A percentile compares a stretch with the other conserved stretches of the same genome.
Conservation (phyloP, 2,329 filamentous ascomycete genomes). For the Aspergillus alliaceus region DNA sequence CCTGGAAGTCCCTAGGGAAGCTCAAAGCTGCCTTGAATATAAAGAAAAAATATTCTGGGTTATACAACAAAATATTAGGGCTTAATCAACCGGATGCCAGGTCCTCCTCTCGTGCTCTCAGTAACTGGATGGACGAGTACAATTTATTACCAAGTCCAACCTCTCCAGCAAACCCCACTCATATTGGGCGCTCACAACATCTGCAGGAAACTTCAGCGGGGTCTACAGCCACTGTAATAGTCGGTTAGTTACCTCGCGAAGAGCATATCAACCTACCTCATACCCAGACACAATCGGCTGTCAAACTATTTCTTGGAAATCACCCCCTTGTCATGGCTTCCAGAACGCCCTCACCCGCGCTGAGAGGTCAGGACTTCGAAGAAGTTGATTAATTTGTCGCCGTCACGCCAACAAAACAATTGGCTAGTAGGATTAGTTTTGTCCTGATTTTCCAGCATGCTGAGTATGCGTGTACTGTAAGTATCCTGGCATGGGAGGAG, state of each 20-base stretch:
- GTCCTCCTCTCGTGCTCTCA: neutral
- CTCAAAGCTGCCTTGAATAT: neutral
- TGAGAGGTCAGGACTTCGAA: too few species aligned
- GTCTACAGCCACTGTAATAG: neutral
- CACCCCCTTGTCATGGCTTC: neutral
- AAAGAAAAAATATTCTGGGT: constrained; percentile 1
- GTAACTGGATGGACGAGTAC: neutral
- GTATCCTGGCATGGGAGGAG: too few species aligned
- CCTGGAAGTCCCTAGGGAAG: neutral
- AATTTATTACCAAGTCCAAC: neutral
- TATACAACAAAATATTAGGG: constrained; percentile 1
- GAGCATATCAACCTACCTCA: neutral
- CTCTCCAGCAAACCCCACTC: neutral
- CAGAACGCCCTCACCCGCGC: neutral
- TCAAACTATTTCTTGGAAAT: neutral
- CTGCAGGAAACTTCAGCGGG: neutral
- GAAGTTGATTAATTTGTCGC: too few species aligned
- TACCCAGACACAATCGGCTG: neutral
- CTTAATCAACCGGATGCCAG: neutral
- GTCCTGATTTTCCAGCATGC: too few species aligned
- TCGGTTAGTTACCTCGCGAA: neutral
- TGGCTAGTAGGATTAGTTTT: too few species aligned
- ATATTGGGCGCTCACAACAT: neutral
- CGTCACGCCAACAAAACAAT: too few species aligned
- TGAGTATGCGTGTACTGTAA: too few species aligned